phyloP scores from a whole-genome alignment of 1,284 basidiomycete species.

The Ganoderma sinense region DNA sequence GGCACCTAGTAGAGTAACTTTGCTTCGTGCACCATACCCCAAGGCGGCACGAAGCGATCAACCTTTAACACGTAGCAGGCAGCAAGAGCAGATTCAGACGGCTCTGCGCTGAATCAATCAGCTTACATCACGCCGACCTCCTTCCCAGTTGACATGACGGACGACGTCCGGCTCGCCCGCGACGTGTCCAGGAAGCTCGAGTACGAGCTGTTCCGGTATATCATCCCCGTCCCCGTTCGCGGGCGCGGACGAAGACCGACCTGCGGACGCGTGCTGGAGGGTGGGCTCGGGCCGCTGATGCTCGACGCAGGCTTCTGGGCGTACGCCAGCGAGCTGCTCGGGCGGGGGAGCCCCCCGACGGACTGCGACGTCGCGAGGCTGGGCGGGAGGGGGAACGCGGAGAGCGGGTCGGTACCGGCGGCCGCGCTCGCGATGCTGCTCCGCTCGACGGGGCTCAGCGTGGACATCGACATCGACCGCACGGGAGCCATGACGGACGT shows the following conservation, averaged over 20 bases:
- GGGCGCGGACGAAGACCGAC: constrained; percentile 27
- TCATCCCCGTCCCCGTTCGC: constrained; percentile 42
- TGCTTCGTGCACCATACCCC: neutral
- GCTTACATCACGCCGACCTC: constrained; percentile 25
- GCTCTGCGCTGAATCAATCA: neutral
- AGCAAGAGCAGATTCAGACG: neutral
- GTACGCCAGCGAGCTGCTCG: constrained; percentile 13
- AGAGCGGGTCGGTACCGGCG: constrained; percentile 14
- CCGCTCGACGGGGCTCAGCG: constrained; percentile 6
- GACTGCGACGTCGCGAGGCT: constrained; percentile 10
- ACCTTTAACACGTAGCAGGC: neutral
- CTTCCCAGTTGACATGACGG: constrained; percentile 28
- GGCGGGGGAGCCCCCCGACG: neutral
- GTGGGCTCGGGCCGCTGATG: neutral
- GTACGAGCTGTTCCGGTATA: constrained; percentile 39
- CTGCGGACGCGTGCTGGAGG: constrained; percentile 27
- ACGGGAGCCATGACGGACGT: constrained; percentile 28
- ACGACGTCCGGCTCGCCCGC: constrained; percentile 25
- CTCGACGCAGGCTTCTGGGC: constrained; percentile 7
- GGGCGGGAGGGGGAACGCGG: constrained; percentile 27
- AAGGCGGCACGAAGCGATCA: neutral
- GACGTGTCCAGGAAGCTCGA: constrained; percentile 34
- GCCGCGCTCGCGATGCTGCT: constrained; percentile 2
- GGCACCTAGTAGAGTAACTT: neutral
- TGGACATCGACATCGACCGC: constrained; percentile 20